A percentile compares a stretch with the other conserved stretches of the same genome.
Conservation (phyloP, 495 filamentous ascomycete genomes). For the Lophiotrema nucula region DNA sequence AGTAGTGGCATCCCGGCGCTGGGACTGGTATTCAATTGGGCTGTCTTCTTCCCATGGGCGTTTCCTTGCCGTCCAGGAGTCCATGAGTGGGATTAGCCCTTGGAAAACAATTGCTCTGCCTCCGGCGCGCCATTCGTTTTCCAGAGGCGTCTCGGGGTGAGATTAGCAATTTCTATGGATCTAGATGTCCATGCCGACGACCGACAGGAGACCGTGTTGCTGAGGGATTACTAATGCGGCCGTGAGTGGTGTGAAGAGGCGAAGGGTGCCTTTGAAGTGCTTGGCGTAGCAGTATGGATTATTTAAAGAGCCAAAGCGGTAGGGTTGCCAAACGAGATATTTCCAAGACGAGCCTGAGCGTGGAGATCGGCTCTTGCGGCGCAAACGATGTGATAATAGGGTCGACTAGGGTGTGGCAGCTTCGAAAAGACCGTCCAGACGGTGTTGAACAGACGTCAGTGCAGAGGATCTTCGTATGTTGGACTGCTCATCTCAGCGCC, state of each 20-base stretch:
- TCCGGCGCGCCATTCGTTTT: slow-evolving; percentile 32
- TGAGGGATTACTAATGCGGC: slow-evolving; percentile 29
- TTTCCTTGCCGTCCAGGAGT: slow-evolving; percentile 30
- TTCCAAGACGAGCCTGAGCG: neutral
- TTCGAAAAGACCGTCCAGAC: neutral
- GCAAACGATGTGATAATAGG: neutral
- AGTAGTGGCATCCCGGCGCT: slow-evolving; percentile 14
- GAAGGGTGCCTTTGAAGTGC: slow-evolving; percentile 2
- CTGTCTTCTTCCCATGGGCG: slow-evolving; percentile 34
- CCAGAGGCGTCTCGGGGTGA: slow-evolving; percentile 8
- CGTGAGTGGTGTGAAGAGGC: slow-evolving; percentile 19
- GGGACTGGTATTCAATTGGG: slow-evolving; percentile 3
- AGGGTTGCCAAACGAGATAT: neutral
- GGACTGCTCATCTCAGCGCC: slow-evolving; percentile 8
- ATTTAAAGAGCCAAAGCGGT: slow-evolving; percentile 6
- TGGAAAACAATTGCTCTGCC: slow-evolving; percentile 8
- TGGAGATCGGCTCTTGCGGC: neutral
- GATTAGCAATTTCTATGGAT: slow-evolving; percentile 17
- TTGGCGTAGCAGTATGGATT: slow-evolving; percentile 8
- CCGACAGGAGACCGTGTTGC: slow-evolving; percentile 10
- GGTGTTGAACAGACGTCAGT: slow-evolving; percentile 3
- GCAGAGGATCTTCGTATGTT: neutral
- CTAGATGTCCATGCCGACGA: slow-evolving; percentile 10
- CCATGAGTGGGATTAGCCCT: slow-evolving; percentile 32
- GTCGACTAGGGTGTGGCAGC: neutral